A percentile compares a stretch with the other conserved stretches of the same genome.
phyloP scores from a whole-genome alignment of 2,329 filamentous ascomycete genomes.

The Coleophoma cylindrospora region DNA sequence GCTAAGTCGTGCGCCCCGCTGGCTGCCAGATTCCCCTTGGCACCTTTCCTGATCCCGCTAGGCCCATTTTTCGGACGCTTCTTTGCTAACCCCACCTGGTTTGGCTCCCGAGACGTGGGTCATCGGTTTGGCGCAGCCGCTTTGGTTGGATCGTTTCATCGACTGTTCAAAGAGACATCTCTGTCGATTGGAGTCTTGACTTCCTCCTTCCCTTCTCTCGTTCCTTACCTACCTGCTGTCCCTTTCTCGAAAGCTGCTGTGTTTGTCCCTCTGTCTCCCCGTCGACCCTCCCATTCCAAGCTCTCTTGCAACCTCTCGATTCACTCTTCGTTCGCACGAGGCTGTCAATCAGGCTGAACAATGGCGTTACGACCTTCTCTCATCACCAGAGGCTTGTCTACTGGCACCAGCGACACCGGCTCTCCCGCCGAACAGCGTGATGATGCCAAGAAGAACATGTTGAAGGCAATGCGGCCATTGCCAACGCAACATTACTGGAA shows the following conservation, averaged over 20 bases:
- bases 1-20: too few relatives aligned
- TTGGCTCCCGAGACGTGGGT: background rate
- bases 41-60: too few relatives aligned
- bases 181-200: background rate
- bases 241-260: background rate
- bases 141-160: background rate
- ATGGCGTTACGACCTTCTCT: slow-evolving; percentile 55
- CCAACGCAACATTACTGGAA: slow-evolving; percentile 78
- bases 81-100: background rate
- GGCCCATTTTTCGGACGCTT: too few relatives aligned
- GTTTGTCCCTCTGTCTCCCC: background rate
- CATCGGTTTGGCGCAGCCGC: background rate
- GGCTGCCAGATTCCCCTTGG: too few relatives aligned
- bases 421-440: slow-evolving; percentile 71
- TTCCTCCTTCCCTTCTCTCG: background rate
- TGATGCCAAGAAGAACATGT: slow-evolving; percentile 78
- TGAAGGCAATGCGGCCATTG: slow-evolving; percentile 66
- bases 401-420: slow-evolving; percentile 54
- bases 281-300: background rate
- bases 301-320: background rate
- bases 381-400: slow-evolving; percentile 60
- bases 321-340: slow-evolving; percentile 2
- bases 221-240: background rate
- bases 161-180: background rate
- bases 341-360: slow-evolving; percentile 12